Evolutionary conservation across 2,329 filamentous ascomycete genomes (phyloP).

Genomic region (Curvularia lunata): DNA sequence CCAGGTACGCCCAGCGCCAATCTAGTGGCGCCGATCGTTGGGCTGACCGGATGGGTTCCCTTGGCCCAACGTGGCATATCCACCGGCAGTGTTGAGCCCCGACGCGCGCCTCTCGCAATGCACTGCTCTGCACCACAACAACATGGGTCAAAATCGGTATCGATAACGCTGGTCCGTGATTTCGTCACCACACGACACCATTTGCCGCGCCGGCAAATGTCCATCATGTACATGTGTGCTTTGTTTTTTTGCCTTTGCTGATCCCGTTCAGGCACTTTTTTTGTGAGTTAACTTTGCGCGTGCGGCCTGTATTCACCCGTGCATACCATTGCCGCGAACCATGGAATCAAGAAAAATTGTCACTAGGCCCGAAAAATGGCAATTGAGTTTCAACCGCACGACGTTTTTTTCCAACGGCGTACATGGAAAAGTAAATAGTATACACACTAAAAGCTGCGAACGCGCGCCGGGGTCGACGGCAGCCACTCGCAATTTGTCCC

Average conservation of each 20-base stretch:
- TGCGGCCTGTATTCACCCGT: not conserved
- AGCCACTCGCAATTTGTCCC: constrained; percentile 7
- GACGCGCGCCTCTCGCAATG: constrained; percentile 4
- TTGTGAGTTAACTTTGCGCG: not conserved
- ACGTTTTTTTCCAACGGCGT: constrained; percentile 10
- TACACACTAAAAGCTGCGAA: constrained; percentile 27
- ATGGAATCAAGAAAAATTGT: constrained; percentile 8
- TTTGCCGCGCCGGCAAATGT: not conserved
- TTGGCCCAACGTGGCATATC: constrained; percentile 12
- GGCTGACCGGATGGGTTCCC: constrained; percentile 13
- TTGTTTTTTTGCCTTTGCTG: too few species aligned
- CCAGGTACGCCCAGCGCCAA: constrained; percentile 1
- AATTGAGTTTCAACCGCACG: not conserved
- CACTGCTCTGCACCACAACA: not conserved
- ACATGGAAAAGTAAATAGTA: constrained; percentile 5
- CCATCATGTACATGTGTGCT: too few species aligned
- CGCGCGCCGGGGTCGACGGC: constrained; percentile 23
- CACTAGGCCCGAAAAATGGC: not conserved
- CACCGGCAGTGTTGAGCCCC: constrained; percentile 6
- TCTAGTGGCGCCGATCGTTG: constrained; percentile 18
- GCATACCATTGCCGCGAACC: not conserved
- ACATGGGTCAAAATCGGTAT: constrained; percentile 1
- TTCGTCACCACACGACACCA: not conserved
- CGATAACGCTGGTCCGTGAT: not conserved
- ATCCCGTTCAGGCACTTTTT: not conserved